Percentiles rank a stretch among this genome's conserved stretches.
phyloP scores from a whole-genome alignment of 495 filamentous ascomycete genomes.

The Neurospora hispaniola region DNA sequence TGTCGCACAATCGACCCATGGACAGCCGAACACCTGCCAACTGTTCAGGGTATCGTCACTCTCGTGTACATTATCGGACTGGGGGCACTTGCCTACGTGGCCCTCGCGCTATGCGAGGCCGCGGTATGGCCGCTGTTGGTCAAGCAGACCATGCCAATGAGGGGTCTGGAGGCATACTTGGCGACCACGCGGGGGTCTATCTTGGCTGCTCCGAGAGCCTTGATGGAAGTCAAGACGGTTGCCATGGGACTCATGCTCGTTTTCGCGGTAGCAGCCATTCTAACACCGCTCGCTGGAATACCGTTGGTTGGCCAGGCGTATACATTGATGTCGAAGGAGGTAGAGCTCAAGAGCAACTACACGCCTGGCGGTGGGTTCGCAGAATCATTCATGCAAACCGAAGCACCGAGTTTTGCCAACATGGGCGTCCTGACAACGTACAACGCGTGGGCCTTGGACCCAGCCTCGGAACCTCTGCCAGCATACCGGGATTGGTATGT shows the following conservation, averaged over 20 bases:
- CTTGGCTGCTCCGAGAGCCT: slow-evolving; percentile 10
- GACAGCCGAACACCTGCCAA: slow-evolving; percentile 17
- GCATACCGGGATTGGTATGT: slow-evolving; percentile 21
- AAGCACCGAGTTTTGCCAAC: slow-evolving; percentile 19
- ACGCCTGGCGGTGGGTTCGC: slow-evolving; percentile 12
- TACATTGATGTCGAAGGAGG: slow-evolving; percentile 6
- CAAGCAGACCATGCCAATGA: slow-evolving; percentile 15
- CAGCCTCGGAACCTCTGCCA: slow-evolving; percentile 17
- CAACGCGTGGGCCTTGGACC: slow-evolving; percentile 15
- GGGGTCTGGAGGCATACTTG: slow-evolving; percentile 17
- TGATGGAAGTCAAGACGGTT: slow-evolving; percentile 7
- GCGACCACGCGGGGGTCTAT: slow-evolving; percentile 14
- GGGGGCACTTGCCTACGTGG: slow-evolving; percentile 11
- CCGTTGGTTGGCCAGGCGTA: slow-evolving; percentile 21
- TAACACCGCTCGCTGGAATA: slow-evolving; percentile 13
- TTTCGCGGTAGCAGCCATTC: slow-evolving; percentile 3
- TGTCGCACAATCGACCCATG: slow-evolving; percentile 13
- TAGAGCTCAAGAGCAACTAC: slow-evolving; percentile 15
- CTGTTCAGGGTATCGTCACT: slow-evolving; percentile 21
- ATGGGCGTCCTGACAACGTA: slow-evolving; percentile 14
- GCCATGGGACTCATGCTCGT: slow-evolving; percentile 10
- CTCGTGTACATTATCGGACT: slow-evolving; percentile 19
- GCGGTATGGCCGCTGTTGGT: slow-evolving; percentile 19
- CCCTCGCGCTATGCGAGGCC: slow-evolving; percentile 13
- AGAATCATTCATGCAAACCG: slow-evolving; percentile 16